Evolutionary conservation across 1,139 yeast genomes (phyloP).

Genomic region (Barnettozyma hawaiiensis): DNA sequence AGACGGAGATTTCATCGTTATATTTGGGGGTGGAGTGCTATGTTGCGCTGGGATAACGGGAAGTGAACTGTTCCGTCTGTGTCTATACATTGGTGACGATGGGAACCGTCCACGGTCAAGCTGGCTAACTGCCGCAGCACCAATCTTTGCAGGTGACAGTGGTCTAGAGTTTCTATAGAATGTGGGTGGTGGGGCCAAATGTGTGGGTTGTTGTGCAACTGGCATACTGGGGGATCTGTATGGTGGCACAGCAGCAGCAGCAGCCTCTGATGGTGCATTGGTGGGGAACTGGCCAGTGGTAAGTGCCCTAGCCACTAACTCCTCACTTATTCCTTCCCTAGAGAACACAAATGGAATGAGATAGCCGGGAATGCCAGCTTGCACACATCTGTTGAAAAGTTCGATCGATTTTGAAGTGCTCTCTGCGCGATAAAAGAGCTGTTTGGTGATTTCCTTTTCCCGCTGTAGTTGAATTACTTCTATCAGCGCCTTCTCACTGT

Average conservation of each 20-base stretch:
- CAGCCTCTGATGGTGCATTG: conserved; percentile 6
- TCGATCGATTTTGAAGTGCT: conserved; percentile 53
- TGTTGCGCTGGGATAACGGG: conserved; percentile 15
- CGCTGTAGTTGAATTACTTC: conserved; percentile 59
- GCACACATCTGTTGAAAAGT: conserved; percentile 55
- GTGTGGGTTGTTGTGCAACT: conserved; percentile 2
- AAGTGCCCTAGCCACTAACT: conserved; percentile 6
- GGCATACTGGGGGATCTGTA: not conserved
- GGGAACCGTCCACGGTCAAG: conserved; percentile 29
- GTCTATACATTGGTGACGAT: conserved; percentile 24
- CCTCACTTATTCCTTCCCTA: conserved; percentile 20
- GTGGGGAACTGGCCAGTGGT: conserved; percentile 6
- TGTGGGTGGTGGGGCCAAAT: conserved; percentile 18
- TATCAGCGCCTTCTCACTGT: conserved; percentile 55
- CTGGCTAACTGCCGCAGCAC: conserved; percentile 66
- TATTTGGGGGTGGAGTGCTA: not conserved
- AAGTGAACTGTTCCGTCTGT: conserved; percentile 28
- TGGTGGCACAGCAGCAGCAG: not conserved
- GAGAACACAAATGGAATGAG: conserved; percentile 61
- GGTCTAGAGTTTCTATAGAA: conserved; percentile 30
- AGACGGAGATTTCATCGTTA: not conserved
- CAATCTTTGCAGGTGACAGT: conserved; percentile 65
- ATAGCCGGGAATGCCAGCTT: conserved; percentile 60
- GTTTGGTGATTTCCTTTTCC: conserved; percentile 82
- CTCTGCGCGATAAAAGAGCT: conserved; percentile 70